Conservation (phyloP, 257 asterid genomes). For the Parsonsia alboflavescens region DNA sequence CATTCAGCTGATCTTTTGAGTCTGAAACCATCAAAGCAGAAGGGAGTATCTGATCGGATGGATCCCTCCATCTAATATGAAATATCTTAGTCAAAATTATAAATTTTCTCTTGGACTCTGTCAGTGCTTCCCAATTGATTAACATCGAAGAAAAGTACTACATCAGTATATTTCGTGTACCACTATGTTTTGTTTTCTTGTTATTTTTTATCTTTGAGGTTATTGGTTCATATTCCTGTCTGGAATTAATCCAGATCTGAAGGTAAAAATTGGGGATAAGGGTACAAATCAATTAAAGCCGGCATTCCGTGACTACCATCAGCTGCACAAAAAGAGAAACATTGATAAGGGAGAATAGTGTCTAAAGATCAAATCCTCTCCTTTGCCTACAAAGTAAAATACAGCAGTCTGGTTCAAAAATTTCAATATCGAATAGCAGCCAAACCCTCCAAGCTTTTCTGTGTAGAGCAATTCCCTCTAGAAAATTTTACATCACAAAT, state of each 20-base stretch:
- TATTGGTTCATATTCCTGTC: too few relatives aligned
- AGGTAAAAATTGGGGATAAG: not conserved
- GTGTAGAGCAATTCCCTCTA: constrained; percentile 1
- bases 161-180: too few relatives aligned
- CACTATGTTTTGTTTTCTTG: too few relatives aligned
- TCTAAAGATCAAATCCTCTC: constrained; percentile 3
- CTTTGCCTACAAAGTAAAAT: constrained; percentile 5
- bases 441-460: not conserved
- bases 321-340: not conserved
- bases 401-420: not conserved
- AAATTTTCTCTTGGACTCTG: not conserved
- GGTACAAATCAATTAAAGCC: not conserved
- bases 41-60: not conserved
- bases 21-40: not conserved
- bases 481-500: constrained; percentile 12
- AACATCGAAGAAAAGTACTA: too few relatives aligned
- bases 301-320: not conserved
- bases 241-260: too few relatives aligned
- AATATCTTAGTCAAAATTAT: not conserved
- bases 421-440: not conserved
- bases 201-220: too few relatives aligned
- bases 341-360: not conserved
- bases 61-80: not conserved
- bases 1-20: not conserved
- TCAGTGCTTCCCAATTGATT: not conserved